Evolutionary conservation across 2,329 filamentous ascomycete genomes (phyloP).

Genomic region (Biscogniauxia marginata): DNA sequence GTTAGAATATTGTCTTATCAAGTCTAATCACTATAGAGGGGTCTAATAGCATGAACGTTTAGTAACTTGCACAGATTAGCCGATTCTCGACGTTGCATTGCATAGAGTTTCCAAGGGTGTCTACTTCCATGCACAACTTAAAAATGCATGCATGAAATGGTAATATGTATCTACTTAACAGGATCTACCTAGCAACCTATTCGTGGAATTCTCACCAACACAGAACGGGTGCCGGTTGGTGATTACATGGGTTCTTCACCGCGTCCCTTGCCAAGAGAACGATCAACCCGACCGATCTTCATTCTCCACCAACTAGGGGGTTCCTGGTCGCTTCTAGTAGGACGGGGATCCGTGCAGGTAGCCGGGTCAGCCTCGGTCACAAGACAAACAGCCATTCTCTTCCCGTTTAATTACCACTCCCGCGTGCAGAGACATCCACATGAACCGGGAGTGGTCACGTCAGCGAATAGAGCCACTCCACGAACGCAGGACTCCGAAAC

Average conservation of each 20-base stretch:
- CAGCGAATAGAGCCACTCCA: background rate
- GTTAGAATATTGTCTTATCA: background rate
- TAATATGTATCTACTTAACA: background rate
- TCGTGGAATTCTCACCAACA: background rate
- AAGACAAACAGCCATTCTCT: background rate
- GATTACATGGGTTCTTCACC: background rate
- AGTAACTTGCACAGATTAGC: background rate
- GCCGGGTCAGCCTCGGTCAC: background rate
- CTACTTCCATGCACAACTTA: background rate
- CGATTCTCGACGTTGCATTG: background rate
- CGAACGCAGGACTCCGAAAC: background rate
- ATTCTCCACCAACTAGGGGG: background rate
- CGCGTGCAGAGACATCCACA: background rate
- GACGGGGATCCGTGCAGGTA: background rate
- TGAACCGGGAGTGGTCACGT: background rate
- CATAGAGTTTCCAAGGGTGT: background rate
- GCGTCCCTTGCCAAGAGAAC: background rate
- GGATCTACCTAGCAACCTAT: background rate
- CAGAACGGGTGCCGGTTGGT: background rate
- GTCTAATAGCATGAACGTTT: background rate
- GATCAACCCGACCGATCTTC: background rate
- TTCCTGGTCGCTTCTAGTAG: background rate
- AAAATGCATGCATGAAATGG: background rate
- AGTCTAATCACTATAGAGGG: background rate
- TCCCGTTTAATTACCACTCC: background rate